Percentiles rank a stretch among this genome's conserved stretches.
phyloP scores from a whole-genome alignment of 108 stramenopile species.

The Discostella stelligeroides region DNA sequence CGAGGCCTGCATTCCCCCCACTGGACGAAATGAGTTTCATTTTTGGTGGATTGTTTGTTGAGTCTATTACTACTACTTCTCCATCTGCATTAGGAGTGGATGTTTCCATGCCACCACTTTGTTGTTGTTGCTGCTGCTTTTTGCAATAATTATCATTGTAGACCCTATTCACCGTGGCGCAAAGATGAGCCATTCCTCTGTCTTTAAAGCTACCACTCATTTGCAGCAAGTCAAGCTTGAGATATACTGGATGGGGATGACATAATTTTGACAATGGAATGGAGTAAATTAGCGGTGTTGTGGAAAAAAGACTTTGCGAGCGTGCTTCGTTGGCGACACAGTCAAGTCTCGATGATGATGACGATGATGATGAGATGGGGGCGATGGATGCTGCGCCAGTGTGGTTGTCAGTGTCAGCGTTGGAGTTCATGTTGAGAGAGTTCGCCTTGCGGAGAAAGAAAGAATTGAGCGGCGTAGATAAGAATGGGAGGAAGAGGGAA shows the following conservation, averaged over 20 bases:
- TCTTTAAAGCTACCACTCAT: conserved; percentile 77
- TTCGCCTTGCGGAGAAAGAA: too few species aligned
- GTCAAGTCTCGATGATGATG: neutral
- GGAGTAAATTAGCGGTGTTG: conserved; percentile 69
- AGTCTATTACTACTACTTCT: too few species aligned
- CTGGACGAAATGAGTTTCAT: conserved; percentile 61
- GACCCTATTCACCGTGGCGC: conserved; percentile 46
- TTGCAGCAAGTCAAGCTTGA: conserved; percentile 80
- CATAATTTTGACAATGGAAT: conserved; percentile 54
- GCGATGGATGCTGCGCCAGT: too few species aligned
- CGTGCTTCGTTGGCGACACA: conserved; percentile 51
- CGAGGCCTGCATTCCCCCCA: conserved; percentile 84
- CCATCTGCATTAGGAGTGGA: too few species aligned
- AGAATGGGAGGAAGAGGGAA: too few species aligned
- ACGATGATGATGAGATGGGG: too few species aligned
- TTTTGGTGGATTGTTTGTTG: neutral
- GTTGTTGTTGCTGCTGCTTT: neutral
- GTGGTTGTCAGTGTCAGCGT: too few species aligned
- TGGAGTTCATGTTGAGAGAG: too few species aligned
- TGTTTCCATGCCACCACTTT: neutral
- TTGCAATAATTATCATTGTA: conserved; percentile 29
- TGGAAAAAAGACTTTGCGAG: conserved; percentile 36
- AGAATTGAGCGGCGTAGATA: too few species aligned
- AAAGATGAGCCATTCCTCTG: conserved; percentile 83
- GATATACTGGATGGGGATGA: conserved; percentile 61